Evolutionary conservation across 1,139 yeast genomes (phyloP).

Genomic region (Arxiozyma bovina): DNA sequence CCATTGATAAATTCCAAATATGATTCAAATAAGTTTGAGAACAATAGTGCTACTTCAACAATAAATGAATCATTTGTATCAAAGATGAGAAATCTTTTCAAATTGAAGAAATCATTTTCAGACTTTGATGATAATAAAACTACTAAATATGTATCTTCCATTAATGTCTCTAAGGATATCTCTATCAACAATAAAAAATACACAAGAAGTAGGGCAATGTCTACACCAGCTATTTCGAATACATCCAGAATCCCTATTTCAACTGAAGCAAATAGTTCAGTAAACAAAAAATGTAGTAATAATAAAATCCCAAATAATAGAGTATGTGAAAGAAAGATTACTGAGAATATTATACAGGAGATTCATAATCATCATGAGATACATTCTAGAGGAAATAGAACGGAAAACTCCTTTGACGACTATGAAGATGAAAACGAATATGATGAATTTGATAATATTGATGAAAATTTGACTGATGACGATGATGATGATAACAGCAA

Average conservation of each 20-base stretch:
- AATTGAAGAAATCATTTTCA: not conserved
- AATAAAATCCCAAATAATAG: not conserved
- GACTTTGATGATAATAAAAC: not conserved
- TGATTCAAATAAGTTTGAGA: not conserved
- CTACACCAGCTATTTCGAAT: not conserved
- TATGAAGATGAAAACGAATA: slow-evolving; percentile 6
- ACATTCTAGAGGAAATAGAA: not conserved
- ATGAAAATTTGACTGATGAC: slow-evolving; percentile 11
- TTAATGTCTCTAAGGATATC: not conserved
- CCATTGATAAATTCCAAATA: too few species aligned
- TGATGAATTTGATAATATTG: slow-evolving; percentile 8
- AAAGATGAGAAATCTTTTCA: slow-evolving; percentile 2
- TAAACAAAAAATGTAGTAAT: not conserved
- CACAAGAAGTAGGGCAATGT: slow-evolving; percentile 2
- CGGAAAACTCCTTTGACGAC: not conserved
- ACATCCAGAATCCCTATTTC: not conserved
- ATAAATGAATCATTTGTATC: not conserved
- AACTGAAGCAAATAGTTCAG: not conserved
- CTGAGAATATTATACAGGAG: not conserved
- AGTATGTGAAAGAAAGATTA: not conserved
- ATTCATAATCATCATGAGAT: not conserved
- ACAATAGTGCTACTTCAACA: not conserved
- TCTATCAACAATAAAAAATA: not conserved
- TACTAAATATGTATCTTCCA: not conserved
- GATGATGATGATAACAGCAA: slow-evolving; percentile 5